phyloP scores from a whole-genome alignment of 139 green algal species.

The Chlamydomonas schloesseri region DNA sequence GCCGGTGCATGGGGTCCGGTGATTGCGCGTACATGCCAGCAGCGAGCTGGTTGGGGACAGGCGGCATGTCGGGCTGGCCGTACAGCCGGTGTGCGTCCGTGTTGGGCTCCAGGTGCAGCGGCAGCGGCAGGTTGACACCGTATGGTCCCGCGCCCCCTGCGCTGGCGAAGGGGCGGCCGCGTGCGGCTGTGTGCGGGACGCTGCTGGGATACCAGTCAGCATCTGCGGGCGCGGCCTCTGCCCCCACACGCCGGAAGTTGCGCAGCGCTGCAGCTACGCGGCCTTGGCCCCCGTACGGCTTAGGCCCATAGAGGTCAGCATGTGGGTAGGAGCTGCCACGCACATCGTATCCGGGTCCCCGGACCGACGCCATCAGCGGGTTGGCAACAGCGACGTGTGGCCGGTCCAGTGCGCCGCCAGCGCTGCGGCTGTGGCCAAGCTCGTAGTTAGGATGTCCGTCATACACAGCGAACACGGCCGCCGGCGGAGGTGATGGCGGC shows the following conservation, averaged over 20 bases:
- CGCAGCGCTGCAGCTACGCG: neutral
- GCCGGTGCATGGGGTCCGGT: neutral
- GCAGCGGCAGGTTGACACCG: neutral
- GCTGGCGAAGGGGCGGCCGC: neutral
- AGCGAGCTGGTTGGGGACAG: neutral
- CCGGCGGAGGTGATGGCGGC: neutral
- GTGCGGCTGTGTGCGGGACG: neutral
- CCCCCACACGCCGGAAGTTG: neutral
- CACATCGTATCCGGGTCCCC: too few species aligned
- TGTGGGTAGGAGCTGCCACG: too few species aligned
- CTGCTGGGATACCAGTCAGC: neutral
- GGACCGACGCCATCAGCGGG: neutral
- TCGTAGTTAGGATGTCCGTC: neutral
- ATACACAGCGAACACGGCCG: constrained; percentile 33
- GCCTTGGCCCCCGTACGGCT: too few species aligned
- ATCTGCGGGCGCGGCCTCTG: neutral
- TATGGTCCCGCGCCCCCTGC: constrained; percentile 17
- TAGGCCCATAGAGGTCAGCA: too few species aligned
- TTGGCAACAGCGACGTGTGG: neutral
- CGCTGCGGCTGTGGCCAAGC: too few species aligned
- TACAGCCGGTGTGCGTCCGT: neutral
- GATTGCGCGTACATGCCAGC: neutral
- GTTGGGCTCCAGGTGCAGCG: neutral
- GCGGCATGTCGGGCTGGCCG: too few species aligned
- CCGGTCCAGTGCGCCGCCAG: neutral